Evolutionary conservation across 176 grass and related monocot genomes (phyloP).

Genomic region (Oropetium thomaeum): DNA sequence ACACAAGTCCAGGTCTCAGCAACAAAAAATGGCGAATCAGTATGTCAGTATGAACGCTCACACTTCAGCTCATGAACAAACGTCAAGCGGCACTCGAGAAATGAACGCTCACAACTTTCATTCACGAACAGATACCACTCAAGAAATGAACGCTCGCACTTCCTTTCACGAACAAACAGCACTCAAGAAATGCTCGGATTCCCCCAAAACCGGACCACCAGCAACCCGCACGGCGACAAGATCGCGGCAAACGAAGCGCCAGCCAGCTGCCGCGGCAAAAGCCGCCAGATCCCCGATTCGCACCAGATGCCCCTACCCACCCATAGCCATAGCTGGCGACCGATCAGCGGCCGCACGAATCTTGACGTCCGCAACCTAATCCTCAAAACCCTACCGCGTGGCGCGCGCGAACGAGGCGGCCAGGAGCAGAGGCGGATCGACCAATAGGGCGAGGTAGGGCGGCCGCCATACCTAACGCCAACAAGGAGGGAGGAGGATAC

Average conservation of each 20-base stretch:
- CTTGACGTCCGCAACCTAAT: background rate
- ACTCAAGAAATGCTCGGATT: background rate
- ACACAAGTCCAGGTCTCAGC: background rate
- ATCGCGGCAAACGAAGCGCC: slow-evolving; percentile 12
- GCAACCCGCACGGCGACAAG: slow-evolving; percentile 9
- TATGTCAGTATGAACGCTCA: no score
- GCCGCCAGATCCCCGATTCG: background rate
- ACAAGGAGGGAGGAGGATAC: no score
- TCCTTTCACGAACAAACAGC: background rate
- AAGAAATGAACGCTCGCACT: background rate
- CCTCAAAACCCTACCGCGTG: slow-evolving; percentile 27
- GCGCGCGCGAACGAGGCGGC: slow-evolving; percentile 17
- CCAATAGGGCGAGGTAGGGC: no score
- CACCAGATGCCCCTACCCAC: background rate
- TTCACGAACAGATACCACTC: background rate
- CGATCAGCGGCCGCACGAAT: slow-evolving; percentile 30
- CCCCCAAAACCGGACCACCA: background rate
- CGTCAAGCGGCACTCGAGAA: background rate
- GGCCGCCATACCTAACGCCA: no score
- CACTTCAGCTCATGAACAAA: no score
- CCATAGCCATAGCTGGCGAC: slow-evolving; percentile 22
- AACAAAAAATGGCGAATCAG: background rate
- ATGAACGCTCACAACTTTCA: background rate
- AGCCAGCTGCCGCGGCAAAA: background rate
- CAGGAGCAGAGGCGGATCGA: no score